A percentile compares a stretch with the other conserved stretches of the same genome.
These are phyloP conservation scores for Annulohypoxylon truncatum DNA, from an alignment of 2,329 filamentous ascomycete genomes.

Conservation along the genomic window DNA sequence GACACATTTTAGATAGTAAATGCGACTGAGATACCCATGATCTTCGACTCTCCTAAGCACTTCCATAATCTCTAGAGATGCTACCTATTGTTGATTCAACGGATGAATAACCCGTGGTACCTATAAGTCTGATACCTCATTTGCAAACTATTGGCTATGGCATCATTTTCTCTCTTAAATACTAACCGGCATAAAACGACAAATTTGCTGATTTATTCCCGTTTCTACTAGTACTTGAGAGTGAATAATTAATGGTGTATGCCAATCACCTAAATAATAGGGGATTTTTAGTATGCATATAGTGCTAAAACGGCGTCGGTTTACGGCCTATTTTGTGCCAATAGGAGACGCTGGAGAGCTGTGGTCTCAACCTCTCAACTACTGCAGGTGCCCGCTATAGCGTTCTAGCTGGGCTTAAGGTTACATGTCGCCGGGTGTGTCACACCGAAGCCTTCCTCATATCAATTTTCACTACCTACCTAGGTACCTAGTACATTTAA, in stretches of 20 bases:
- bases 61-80: not conserved
- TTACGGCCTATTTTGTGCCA: constrained; percentile 2
- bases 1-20: constrained; percentile 13
- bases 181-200: too few relatives aligned
- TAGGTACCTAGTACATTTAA: too few relatives aligned
- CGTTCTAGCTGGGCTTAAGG: constrained; percentile 5
- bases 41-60: not conserved
- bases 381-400: constrained; percentile 10
- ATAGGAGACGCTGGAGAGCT: constrained; percentile 1
- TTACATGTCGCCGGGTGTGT: constrained; percentile 39
- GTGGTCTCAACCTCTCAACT: not conserved
- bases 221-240: not conserved
- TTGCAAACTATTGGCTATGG: not conserved
- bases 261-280: not conserved
- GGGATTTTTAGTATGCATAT: not conserved
- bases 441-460: constrained; percentile 29
- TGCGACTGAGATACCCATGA: constrained; percentile 30
- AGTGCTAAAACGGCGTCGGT: not conserved
- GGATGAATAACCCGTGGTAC: not conserved
- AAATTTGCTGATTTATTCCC: not conserved
- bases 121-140: not conserved
- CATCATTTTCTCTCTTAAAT: not conserved
- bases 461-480: constrained; percentile 19
- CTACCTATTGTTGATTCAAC: not conserved
- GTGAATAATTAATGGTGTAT: too few relatives aligned